Evolutionary conservation across 306 rosid genomes (phyloP), one percentile per base, ranked within the genome.

Genomic region (Spatholobus suberectus): DNA sequence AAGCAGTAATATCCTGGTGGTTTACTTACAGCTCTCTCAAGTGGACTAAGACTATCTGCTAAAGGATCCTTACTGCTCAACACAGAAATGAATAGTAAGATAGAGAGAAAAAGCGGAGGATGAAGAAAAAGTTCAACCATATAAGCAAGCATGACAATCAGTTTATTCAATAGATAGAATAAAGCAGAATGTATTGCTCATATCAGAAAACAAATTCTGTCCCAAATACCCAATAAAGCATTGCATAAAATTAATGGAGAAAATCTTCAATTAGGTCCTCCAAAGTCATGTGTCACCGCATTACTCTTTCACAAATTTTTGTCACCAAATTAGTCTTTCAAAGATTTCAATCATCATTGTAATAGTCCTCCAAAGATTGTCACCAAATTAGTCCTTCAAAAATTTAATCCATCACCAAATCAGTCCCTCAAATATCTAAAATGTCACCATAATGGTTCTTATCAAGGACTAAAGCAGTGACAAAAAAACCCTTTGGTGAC

Each of bases 11-110:
- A 70, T 57, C 54, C 71, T 26, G 69, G 72, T 37, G 58, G 70
- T 38, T 68, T 78, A 87, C 98, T 93, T 87, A 93, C 98, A 77
- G 97, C 97, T 73, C 99, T 94, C 93, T 96, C 99, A 79, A 89
- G 85, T 27, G 97, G 99, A 88, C 94, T 93, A 47, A 93, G 93
- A 81, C 75, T 88, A 87, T 85, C 94, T 74, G 93, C 88, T 79
- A 92, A 87, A 47, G 92, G 77, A 82, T 92, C 98, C 92, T 90
- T 92, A 69, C 92, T 90, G 87, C 55, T 81, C 61, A 84, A 86
- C 85, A 89, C 83, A 85, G 86, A 88, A 81, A 93, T 49, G 82
- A 87, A 88, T 86, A 73, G 88, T 80, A 76, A 80, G 84, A 78
- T 55, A 85, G 32, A 86, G n/a, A 81, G 70, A 72, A 34, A 54